These are phyloP conservation scores for Biscutella laevigata DNA, from an alignment of 441 rosid species.

Conservation along the genomic window DNA sequence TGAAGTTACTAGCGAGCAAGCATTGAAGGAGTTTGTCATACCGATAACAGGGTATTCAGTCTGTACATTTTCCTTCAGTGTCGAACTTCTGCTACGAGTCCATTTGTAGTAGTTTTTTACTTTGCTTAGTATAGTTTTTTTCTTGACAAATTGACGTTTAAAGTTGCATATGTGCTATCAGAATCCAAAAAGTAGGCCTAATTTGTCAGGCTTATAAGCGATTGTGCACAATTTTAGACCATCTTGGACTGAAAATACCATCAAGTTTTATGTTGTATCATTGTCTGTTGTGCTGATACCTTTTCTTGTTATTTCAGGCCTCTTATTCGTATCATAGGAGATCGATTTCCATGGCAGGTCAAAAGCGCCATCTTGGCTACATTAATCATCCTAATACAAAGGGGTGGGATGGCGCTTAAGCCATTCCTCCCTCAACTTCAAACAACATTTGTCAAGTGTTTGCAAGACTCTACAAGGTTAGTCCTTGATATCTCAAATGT, in stretches of 20 bases:
- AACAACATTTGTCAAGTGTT: constrained; percentile 89
- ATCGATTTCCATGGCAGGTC: constrained; percentile 99
- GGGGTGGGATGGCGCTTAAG: constrained; percentile 84
- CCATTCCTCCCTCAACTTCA: constrained; percentile 99
- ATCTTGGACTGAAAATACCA: neutral
- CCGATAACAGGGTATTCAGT: constrained; percentile 87
- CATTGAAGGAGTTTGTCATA: constrained; percentile 88
- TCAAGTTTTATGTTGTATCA: neutral
- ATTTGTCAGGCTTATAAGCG: neutral
- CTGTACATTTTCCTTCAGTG: constrained; percentile 10
- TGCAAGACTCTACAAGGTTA: constrained; percentile 91
- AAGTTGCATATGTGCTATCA: neutral
- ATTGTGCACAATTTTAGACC: neutral
- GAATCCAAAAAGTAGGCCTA: neutral
- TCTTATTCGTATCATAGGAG: constrained; percentile 92
- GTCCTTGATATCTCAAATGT: constrained; percentile 7
- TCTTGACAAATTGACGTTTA: neutral
- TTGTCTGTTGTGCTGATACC: neutral
- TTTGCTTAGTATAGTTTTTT: neutral
- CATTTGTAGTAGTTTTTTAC: neutral
- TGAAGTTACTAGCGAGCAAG: constrained; percentile 91
- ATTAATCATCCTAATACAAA: constrained; percentile 66
- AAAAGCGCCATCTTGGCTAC: constrained; percentile 95
- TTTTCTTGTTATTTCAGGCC: constrained; percentile 55
- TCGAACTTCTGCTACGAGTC: neutral